Conservation (phyloP, 805 yeast species). For the Wickerhamomyces chambardii region DNA sequence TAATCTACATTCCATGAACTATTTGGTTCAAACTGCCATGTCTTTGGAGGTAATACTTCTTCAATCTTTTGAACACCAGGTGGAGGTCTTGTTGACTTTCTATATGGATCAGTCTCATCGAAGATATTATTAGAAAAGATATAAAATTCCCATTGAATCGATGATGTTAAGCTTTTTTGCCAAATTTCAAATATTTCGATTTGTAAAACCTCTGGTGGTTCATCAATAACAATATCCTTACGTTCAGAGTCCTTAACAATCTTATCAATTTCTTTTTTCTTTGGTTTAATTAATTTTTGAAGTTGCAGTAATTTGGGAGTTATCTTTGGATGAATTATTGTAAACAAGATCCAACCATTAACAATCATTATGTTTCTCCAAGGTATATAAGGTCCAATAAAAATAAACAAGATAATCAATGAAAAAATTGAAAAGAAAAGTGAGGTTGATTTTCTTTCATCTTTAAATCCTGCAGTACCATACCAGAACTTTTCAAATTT, state of each 20-base stretch:
- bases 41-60: constrained; percentile 56
- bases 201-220: constrained; percentile 44
- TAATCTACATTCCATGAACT: constrained; percentile 60
- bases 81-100: constrained; percentile 49
- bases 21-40: constrained; percentile 62
- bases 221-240: constrained; percentile 59
- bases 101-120: constrained; percentile 33
- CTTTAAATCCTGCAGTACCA: constrained; percentile 61
- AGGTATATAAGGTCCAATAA: constrained; percentile 46
- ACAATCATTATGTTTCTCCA: constrained; percentile 52
- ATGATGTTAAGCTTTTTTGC: constrained; percentile 44
- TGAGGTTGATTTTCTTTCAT: constrained; percentile 58
- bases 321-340: constrained; percentile 52
- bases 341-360: constrained; percentile 46
- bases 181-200: constrained; percentile 79
- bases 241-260: constrained; percentile 27
- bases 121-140: constrained; percentile 48
- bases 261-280: constrained; percentile 20
- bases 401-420: constrained; percentile 28
- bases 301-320: constrained; percentile 18
- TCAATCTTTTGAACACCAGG: constrained; percentile 47
- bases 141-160: constrained; percentile 53
- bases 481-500: constrained; percentile 43
- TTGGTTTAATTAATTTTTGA: constrained; percentile 12
- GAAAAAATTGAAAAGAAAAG: constrained; percentile 35